These are phyloP conservation scores for Micromonas commoda DNA, from an alignment of 139 green algal species.

Conservation along the genomic window DNA sequence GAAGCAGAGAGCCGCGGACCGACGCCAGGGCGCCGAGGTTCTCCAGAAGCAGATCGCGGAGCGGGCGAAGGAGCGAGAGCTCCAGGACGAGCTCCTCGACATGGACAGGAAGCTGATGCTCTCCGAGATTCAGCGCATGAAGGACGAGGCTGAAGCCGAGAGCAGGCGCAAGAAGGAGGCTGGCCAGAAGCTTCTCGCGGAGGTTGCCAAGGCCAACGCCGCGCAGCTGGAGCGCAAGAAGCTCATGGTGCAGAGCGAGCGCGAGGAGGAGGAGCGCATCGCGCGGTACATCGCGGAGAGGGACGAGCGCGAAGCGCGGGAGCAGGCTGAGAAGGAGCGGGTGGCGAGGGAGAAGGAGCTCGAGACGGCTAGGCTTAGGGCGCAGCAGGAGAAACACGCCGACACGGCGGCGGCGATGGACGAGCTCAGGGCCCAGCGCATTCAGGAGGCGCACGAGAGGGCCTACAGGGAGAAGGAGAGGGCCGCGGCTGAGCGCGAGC, in stretches of 20 bases:
- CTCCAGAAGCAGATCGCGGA: constrained; percentile 67
- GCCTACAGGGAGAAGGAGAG: constrained; percentile 69
- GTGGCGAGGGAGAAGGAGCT: constrained; percentile 68
- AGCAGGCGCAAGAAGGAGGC: constrained; percentile 53
- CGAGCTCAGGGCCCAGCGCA: constrained; percentile 68
- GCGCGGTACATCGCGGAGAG: constrained; percentile 64
- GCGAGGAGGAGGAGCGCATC: constrained; percentile 71
- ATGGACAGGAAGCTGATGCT: constrained; percentile 51
- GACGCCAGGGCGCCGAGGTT: constrained; percentile 51
- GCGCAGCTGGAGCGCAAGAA: constrained; percentile 72
- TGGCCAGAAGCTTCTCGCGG: constrained; percentile 45
- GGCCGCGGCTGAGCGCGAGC: constrained; percentile 41
- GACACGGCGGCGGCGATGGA: constrained; percentile 76
- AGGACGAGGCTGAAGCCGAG: constrained; percentile 51
- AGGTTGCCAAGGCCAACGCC: constrained; percentile 61
- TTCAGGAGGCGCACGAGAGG: constrained; percentile 61
- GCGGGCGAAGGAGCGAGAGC: constrained; percentile 41
- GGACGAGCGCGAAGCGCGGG: constrained; percentile 55
- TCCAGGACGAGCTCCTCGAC: constrained; percentile 35
- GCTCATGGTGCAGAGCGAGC: constrained; percentile 52
- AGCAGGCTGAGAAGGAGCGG: constrained; percentile 59
- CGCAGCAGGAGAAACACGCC: constrained; percentile 57
- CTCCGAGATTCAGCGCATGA: constrained; percentile 57
- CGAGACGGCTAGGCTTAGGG: constrained; percentile 72
- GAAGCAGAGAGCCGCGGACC: constrained; percentile 52